phyloP scores from a whole-genome alignment of 176 grass and related monocot genomes.

The Saccharum spontaneum region DNA sequence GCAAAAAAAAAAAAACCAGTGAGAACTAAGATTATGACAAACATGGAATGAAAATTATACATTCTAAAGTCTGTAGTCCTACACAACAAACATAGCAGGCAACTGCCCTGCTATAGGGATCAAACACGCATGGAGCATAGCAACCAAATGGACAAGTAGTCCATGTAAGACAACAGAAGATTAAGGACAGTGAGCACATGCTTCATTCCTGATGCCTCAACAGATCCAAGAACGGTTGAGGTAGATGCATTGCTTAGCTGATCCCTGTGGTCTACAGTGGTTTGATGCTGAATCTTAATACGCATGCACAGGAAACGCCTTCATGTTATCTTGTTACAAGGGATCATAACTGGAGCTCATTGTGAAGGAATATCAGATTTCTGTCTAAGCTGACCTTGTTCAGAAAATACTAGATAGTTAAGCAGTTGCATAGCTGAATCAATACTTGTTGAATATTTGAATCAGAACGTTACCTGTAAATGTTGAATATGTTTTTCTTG shows the following conservation, averaged over 20 bases:
- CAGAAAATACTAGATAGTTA: slow-evolving; percentile 49
- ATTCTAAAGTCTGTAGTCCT: background rate
- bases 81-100: background rate
- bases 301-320: background rate
- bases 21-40: background rate
- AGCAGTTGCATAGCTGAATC: background rate
- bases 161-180: background rate
- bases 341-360: background rate
- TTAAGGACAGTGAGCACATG: background rate
- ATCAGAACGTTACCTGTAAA: background rate
- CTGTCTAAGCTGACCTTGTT: slow-evolving; percentile 33
- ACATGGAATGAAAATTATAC: background rate
- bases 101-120: background rate
- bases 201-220: background rate
- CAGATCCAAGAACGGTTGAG: background rate
- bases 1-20: background rate
- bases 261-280: background rate
- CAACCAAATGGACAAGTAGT: background rate
- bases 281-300: background rate
- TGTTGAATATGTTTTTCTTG: background rate
- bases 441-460: slow-evolving; percentile 5
- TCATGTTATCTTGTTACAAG: background rate
- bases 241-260: background rate
- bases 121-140: background rate
- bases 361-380: background rate